These are phyloP conservation scores for Xerocomus potaroensis DNA, from an alignment of 768 basidiomycete species.

Conservation along the genomic window DNA sequence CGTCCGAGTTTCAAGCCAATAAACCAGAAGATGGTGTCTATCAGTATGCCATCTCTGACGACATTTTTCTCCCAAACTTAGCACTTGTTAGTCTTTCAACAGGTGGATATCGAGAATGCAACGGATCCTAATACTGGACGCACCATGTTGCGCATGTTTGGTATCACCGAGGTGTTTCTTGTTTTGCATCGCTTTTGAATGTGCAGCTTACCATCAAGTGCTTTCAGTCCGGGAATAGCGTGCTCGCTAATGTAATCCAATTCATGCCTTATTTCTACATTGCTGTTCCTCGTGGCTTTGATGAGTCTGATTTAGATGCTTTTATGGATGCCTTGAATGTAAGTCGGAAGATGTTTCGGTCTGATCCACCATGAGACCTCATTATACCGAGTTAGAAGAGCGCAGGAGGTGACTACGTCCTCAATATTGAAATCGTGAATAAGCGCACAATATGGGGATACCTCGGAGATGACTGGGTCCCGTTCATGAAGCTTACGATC, in stretches of 20 bases:
- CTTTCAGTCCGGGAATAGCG: conserved; percentile 79
- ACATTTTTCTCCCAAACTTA: neutral
- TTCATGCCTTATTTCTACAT: conserved; percentile 95
- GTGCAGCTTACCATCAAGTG: conserved; percentile 1
- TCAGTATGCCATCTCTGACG: conserved; percentile 45
- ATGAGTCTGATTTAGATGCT: conserved; percentile 56
- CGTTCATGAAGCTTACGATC: conserved; percentile 84
- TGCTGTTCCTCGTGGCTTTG: conserved; percentile 80
- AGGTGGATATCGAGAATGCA: conserved; percentile 86
- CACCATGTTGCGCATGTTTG: conserved; percentile 70
- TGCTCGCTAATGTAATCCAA: conserved; percentile 74
- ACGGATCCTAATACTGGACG: conserved; percentile 38
- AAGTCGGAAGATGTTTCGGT: conserved; percentile 22
- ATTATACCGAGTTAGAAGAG: conserved; percentile 13
- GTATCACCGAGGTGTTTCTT: conserved; percentile 73
- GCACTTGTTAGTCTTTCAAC: conserved; percentile 73
- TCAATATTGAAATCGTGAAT: conserved; percentile 52
- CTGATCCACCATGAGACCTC: neutral
- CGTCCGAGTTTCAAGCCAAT: conserved; percentile 56
- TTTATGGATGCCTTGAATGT: conserved; percentile 77
- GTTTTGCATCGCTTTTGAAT: neutral
- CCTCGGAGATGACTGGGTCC: conserved; percentile 67
- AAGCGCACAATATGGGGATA: conserved; percentile 87
- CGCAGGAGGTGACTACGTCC: conserved; percentile 38
- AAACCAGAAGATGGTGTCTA: conserved; percentile 57